Evolutionary conservation across 805 yeast genomes (phyloP).

Genomic region (Zygosaccharomyces kombuchaensis): DNA sequence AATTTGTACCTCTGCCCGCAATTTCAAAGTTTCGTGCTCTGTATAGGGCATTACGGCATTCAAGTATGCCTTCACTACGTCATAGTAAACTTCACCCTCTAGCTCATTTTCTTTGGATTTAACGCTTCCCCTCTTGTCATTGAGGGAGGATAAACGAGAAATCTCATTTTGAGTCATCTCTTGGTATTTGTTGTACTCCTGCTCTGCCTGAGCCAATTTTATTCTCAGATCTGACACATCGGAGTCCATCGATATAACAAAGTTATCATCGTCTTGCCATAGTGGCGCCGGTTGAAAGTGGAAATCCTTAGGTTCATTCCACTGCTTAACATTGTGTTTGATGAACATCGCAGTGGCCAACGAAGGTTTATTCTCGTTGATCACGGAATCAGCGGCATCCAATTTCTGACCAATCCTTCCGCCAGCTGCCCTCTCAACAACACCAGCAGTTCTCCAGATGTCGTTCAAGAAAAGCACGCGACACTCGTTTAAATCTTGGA

Average conservation of each 20-base stretch:
- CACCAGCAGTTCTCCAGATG: conserved; percentile 56
- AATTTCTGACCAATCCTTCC: conserved; percentile 43
- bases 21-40: conserved; percentile 66
- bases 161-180: conserved; percentile 31
- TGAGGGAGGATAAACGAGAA: conserved; percentile 31
- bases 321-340: conserved; percentile 70
- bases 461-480: conserved; percentile 69
- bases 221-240: conserved; percentile 56
- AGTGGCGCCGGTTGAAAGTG: conserved; percentile 82
- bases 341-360: conserved; percentile 87
- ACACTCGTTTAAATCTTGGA: conserved; percentile 79
- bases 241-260: conserved; percentile 53
- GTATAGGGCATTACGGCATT: conserved; percentile 57
- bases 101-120: conserved; percentile 47
- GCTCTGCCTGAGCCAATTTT: conserved; percentile 42
- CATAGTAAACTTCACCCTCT: conserved; percentile 33
- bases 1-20: conserved; percentile 77
- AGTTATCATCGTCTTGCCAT: conserved; percentile 94
- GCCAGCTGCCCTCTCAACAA: conserved; percentile 54
- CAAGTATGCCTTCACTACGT: conserved; percentile 49
- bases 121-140: conserved; percentile 33
- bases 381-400: conserved; percentile 48
- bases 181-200: conserved; percentile 28
- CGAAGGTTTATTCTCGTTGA: conserved; percentile 64
- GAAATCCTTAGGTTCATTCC: conserved; percentile 87